These are phyloP conservation scores for Paraphoma chrysanthemicola DNA, from an alignment of 2,329 filamentous ascomycete genomes.

Conservation along the genomic window DNA sequence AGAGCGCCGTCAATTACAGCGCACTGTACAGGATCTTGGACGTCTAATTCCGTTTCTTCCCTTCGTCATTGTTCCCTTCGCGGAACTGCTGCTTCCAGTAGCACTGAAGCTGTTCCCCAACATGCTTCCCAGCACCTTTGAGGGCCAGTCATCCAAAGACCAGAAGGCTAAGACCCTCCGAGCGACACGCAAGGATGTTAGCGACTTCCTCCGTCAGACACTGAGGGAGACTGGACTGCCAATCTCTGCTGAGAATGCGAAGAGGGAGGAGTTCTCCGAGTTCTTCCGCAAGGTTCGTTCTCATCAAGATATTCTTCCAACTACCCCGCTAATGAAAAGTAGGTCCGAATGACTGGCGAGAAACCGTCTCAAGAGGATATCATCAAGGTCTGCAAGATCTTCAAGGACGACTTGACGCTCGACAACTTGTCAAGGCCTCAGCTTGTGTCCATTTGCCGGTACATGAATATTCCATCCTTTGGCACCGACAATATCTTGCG, in stretches of 20 bases:
- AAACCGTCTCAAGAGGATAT: constrained; percentile 87
- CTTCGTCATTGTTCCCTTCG: constrained; percentile 96
- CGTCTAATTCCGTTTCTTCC: constrained; percentile 95
- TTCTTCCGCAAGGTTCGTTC: constrained; percentile 89
- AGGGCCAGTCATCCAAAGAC: constrained; percentile 89
- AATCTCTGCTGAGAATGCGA: constrained; percentile 80
- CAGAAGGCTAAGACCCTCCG: constrained; percentile 82
- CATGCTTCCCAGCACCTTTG: constrained; percentile 95
- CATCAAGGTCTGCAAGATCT: constrained; percentile 98
- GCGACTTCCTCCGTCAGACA: constrained; percentile 85
- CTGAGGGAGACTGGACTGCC: constrained; percentile 93
- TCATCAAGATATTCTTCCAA: too few species aligned
- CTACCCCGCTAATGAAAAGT: constrained; percentile 12
- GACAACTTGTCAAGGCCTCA: constrained; percentile 97
- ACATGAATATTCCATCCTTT: constrained; percentile 97
- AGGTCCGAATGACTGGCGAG: constrained; percentile 80
- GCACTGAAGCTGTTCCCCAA: constrained; percentile 97
- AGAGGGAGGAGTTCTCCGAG: constrained; percentile 91
- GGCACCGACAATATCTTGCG: constrained; percentile 97
- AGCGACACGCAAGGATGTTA: constrained; percentile 91
- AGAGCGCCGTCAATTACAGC: constrained; percentile 89
- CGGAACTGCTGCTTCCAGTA: constrained; percentile 88
- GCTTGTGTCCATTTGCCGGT: constrained; percentile 95
- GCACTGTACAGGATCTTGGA: constrained; percentile 91
- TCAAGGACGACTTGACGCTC: constrained; percentile 95